These are phyloP conservation scores for Aegilops longissima DNA, from an alignment of 176 grass and related monocot species.

Conservation along the genomic window DNA sequence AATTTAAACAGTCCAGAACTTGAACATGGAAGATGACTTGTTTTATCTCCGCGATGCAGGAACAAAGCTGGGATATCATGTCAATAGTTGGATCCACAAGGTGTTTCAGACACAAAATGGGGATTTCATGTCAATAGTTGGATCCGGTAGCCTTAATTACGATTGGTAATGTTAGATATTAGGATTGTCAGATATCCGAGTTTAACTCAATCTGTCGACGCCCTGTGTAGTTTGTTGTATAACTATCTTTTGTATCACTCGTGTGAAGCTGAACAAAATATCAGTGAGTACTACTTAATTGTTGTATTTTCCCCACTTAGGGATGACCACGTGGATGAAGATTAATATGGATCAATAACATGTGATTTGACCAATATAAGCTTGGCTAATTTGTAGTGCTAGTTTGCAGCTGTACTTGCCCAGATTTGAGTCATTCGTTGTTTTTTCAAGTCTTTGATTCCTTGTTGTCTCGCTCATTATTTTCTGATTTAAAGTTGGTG, in stretches of 20 bases:
- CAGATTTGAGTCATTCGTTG: neutral
- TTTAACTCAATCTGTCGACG: constrained; percentile 4
- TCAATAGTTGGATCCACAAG: constrained; percentile 19
- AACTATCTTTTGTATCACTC: neutral
- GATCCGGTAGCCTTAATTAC: constrained; percentile 13
- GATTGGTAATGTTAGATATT: constrained; percentile 29
- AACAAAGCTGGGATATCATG: neutral
- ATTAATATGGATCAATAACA: neutral
- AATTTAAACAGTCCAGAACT: neutral
- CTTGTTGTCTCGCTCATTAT: neutral
- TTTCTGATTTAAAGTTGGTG: neutral
- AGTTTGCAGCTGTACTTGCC: neutral
- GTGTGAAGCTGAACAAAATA: constrained; percentile 17
- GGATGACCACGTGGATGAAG: constrained; percentile 12
- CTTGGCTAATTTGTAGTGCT: neutral
- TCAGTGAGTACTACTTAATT: neutral
- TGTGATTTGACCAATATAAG: constrained; percentile 6
- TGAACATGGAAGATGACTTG: constrained; percentile 18
- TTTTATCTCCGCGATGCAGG: constrained; percentile 30
- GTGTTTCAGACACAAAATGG: constrained; percentile 35
- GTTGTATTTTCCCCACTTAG: constrained; percentile 17
- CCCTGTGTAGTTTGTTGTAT: constrained; percentile 29
- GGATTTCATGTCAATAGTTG: constrained; percentile 5
- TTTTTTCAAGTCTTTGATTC: neutral
- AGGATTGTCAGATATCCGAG: constrained; percentile 22